Evolutionary conservation across 192 early-diverging fungal genomes (phyloP).

Genomic region (Gonapodya prolifera): DNA sequence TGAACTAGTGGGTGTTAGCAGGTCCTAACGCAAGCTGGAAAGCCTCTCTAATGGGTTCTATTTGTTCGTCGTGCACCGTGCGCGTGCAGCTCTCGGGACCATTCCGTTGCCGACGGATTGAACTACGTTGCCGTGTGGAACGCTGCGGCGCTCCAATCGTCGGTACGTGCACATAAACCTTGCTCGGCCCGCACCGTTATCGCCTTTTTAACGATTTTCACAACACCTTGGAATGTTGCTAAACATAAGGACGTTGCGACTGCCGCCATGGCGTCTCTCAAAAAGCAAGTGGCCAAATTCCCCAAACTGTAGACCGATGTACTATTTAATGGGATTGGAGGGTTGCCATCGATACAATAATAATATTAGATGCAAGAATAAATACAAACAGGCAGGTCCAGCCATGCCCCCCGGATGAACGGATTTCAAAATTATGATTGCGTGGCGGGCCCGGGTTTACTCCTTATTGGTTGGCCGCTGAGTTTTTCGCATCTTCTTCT

Average conservation of each 20-base stretch:
- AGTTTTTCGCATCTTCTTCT: background rate
- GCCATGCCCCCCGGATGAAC: no score
- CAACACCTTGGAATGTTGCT: slow-evolving; percentile 8
- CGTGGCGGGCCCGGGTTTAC: no score
- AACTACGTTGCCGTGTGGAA: slow-evolving; percentile 85
- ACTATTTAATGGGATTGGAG: no score
- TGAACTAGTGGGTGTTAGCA: background rate
- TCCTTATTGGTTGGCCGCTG: no score
- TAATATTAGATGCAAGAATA: no score
- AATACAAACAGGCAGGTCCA: no score
- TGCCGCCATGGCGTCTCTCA: slow-evolving; percentile 27
- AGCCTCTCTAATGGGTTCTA: no score
- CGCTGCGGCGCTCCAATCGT: slow-evolving; percentile 62
- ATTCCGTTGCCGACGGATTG: slow-evolving; percentile 76
- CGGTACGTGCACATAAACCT: slow-evolving; percentile 22
- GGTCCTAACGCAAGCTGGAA: background rate
- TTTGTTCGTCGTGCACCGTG: background rate
- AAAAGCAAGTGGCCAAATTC: slow-evolving; percentile 30
- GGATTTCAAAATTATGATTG: no score
- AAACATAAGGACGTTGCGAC: slow-evolving; percentile 29
- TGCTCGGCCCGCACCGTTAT: slow-evolving; percentile 5
- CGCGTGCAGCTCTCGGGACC: slow-evolving; percentile 37
- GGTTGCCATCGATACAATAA: no score
- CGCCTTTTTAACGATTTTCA: slow-evolving; percentile 13
- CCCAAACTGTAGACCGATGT: slow-evolving; percentile 25